Base-by-base conservation (phyloP, 345 rosid genomes). In the Physaria fendleri region DNA sequence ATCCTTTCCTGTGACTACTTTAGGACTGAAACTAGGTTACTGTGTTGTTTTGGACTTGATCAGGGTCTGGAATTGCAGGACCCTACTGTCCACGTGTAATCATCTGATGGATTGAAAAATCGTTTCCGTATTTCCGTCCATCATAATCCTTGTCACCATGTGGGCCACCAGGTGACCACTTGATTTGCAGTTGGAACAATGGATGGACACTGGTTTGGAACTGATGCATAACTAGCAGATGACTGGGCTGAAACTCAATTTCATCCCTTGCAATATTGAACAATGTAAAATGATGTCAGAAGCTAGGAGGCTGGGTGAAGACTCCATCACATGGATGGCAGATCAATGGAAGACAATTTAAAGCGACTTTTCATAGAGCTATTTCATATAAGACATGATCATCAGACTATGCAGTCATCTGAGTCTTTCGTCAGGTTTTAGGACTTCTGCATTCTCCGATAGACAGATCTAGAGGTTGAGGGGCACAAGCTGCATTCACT, bases 301-400 rank as follows among this genome's bases (percentile, higher is more conserved):
- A 38, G 27, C 40, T 33, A 17, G 37, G 47, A 68, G 59, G 60
- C 32, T 11, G 5, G 14, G 37, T 62, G 47, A 69, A 83, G 49
- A 27, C 52, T 77, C 42, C 9, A 61, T 64, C 20, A 62, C 55
- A 59, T 77, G 73, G 50, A 16, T 77, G 54, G 4, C 77, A 59
- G 71, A 69, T 77, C 77, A 74, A 9, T 71, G 61, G 80, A 81
- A 73, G 93, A 81, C n/a, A 85, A 80, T 34, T 69, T 83, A 16
- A 75, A 64, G 70, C 69, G 20, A 58, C 52, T 53, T 56, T 53
- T 62, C 60, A 61, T 72, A 74, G 67, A 77, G 13, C 43, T 65
- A 21, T 65, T 74, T 49, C 64, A 55, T 29, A 75, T 56, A 40
- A 74, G 71, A 18, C 48, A 50, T 44, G 73, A 63, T 42, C 70